Evolutionary conservation across 331 rosid species (phyloP).

Genomic region (Cydonia oblonga): DNA sequence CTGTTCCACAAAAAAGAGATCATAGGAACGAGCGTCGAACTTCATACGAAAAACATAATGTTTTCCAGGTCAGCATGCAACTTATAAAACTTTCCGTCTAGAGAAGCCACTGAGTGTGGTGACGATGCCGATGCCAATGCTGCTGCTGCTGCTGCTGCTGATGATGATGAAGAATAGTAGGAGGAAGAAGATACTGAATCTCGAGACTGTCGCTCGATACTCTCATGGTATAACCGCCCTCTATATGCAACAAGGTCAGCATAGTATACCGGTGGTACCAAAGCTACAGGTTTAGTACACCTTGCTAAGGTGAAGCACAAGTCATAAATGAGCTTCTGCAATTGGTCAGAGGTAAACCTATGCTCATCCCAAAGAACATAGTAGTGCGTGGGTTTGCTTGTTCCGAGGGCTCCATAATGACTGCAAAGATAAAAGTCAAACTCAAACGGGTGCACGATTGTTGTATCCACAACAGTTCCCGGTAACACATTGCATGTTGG

Average conservation of each 20-base stretch:
- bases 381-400: constrained; percentile 83
- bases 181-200: constrained; percentile 5
- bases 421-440: constrained; percentile 71
- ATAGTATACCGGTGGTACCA: constrained; percentile 76
- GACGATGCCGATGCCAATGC: too few relatives aligned
- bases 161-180: neutral
- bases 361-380: constrained; percentile 71
- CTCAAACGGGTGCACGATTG: constrained; percentile 56
- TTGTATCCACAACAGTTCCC: constrained; percentile 69
- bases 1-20: neutral
- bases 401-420: constrained; percentile 60
- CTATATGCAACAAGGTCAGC: constrained; percentile 80
- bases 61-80: constrained; percentile 51
- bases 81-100: constrained; percentile 24
- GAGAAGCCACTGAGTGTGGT: constrained; percentile 11
- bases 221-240: constrained; percentile 61
- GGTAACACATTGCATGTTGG: constrained; percentile 40
- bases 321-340: constrained; percentile 62
- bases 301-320: constrained; percentile 75
- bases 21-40: neutral
- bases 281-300: constrained; percentile 75
- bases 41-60: constrained; percentile 49
- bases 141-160: too few relatives aligned
- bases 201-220: constrained; percentile 22
- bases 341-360: constrained; percentile 45